Evolutionary conservation across 371 early-diverging fungal genomes (phyloP).

Genomic region (Aphelidium insulamus): DNA sequence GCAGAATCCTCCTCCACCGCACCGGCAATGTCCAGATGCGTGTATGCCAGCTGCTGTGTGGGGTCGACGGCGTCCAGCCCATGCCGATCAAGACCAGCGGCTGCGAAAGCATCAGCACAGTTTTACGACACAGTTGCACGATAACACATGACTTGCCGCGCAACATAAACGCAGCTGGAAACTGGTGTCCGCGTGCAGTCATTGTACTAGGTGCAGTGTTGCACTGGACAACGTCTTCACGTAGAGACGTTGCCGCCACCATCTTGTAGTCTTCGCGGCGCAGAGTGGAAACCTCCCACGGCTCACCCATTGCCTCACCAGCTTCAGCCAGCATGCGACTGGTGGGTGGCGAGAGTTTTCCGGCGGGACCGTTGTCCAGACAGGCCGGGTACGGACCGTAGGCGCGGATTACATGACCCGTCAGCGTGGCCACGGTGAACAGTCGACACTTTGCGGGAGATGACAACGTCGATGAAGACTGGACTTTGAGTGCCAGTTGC

Average conservation of each 20-base stretch:
- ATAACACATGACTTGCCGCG: no score
- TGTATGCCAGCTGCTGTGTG: slow-evolving; percentile 41
- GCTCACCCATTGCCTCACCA: slow-evolving; percentile 52
- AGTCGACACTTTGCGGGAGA: slow-evolving; percentile 25
- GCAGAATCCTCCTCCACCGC: slow-evolving; percentile 32
- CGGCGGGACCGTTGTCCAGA: slow-evolving; percentile 60
- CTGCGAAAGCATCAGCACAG: no score
- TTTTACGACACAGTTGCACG: no score
- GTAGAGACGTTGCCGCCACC: slow-evolving; percentile 31
- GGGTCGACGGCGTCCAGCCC: slow-evolving; percentile 33
- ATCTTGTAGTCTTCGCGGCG: slow-evolving; percentile 55
- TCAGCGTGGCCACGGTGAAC: slow-evolving; percentile 69
- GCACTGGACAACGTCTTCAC: slow-evolving; percentile 61
- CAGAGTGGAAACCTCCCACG: slow-evolving; percentile 56
- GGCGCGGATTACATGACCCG: slow-evolving; percentile 61
- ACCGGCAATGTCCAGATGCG: slow-evolving; percentile 70
- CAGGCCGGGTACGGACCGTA: slow-evolving; percentile 51
- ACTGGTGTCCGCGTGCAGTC: slow-evolving; percentile 68
- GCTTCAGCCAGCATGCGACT: slow-evolving; percentile 35
- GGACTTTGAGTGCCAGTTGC: slow-evolving; percentile 32
- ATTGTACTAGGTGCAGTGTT: slow-evolving; percentile 41
- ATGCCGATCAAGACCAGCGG: slow-evolving; percentile 49
- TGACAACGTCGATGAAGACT: slow-evolving; percentile 9
- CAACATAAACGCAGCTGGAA: slow-evolving; percentile 67
- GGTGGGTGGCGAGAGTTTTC: slow-evolving; percentile 27